Conservation (phyloP, 1,139 yeast species). For the Hyphopichia wangnamkhiaoensis region DNA sequence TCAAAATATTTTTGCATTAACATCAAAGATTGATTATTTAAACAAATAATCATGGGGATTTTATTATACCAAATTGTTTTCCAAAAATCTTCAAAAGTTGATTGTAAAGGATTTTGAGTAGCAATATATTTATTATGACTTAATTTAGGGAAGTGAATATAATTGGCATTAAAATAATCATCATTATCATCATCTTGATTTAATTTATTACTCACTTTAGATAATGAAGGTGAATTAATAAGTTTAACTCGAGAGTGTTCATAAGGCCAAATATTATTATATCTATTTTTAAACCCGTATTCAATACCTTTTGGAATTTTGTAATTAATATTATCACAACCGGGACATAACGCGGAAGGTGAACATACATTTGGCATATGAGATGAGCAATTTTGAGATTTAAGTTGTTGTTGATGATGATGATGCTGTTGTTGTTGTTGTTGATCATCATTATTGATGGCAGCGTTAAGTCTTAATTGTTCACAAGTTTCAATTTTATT, state of each 20-base stretch:
- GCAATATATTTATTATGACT: constrained; percentile 38
- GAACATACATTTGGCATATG: constrained; percentile 38
- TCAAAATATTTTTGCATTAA: constrained; percentile 21
- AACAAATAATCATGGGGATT: constrained; percentile 65
- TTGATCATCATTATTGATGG: constrained; percentile 15
- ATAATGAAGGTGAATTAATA: constrained; percentile 13
- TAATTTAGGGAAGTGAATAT: constrained; percentile 24
- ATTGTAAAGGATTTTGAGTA: constrained; percentile 44
- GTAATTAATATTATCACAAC: constrained; percentile 44
- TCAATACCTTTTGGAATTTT: constrained; percentile 56
- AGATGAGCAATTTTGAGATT: constrained; percentile 6
- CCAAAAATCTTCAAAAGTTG: constrained; percentile 48
- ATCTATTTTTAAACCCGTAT: constrained; percentile 45
- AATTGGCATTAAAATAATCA: constrained; percentile 48
- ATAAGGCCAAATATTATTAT: constrained; percentile 48
- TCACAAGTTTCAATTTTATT: constrained; percentile 53
- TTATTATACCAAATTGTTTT: constrained; percentile 50
- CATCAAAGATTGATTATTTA: constrained; percentile 46
- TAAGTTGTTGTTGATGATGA: constrained; percentile 8
- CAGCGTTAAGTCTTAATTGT: constrained; percentile 45
- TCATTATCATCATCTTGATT: constrained; percentile 18
- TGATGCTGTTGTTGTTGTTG: constrained; percentile 8
- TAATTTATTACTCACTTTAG: constrained; percentile 1
- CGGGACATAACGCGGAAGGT: constrained; percentile 45
- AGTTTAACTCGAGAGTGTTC: constrained; percentile 47